Evolutionary conservation across 306 rosid species (phyloP).

Genomic region (Cucurbita ficifolia): DNA sequence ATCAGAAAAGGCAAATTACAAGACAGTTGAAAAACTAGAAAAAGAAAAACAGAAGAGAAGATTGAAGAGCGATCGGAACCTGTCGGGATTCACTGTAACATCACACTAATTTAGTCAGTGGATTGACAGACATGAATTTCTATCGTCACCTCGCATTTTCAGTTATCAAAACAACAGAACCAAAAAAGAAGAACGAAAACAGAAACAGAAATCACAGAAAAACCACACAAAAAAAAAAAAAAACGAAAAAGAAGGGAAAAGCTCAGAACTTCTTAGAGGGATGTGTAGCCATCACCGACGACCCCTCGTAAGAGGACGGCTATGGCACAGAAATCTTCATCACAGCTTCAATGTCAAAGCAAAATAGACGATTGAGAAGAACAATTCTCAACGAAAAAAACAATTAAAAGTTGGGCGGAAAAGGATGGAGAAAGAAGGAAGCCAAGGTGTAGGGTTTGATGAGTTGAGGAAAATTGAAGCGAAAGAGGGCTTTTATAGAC

Average conservation of each 20-base stretch:
- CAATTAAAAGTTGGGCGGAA: too few species aligned
- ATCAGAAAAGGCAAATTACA: background rate
- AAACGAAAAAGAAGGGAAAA: background rate
- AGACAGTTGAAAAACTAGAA: background rate
- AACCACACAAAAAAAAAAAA: background rate
- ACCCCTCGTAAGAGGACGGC: constrained; percentile 17
- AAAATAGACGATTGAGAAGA: background rate
- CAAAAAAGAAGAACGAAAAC: too few species aligned
- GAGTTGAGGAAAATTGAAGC: background rate
- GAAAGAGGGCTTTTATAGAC: background rate
- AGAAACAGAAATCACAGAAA: too few species aligned
- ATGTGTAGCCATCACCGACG: constrained; percentile 58
- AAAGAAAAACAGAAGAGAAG: background rate
- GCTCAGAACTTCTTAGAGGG: constrained; percentile 99
- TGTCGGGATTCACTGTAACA: constrained; percentile 82
- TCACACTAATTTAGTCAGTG: constrained; percentile 46
- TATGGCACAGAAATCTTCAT: constrained; percentile 52
- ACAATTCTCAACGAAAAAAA: background rate
- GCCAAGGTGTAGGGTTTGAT: background rate
- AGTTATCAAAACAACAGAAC: background rate
- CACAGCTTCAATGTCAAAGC: constrained; percentile 16
- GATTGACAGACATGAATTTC: constrained; percentile 72
- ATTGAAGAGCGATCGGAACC: constrained; percentile 58
- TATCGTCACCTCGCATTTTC: constrained; percentile 48
- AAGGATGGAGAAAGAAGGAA: background rate